phyloP scores from a whole-genome alignment of 768 basidiomycete genomes.

The Lentinula boryana region DNA sequence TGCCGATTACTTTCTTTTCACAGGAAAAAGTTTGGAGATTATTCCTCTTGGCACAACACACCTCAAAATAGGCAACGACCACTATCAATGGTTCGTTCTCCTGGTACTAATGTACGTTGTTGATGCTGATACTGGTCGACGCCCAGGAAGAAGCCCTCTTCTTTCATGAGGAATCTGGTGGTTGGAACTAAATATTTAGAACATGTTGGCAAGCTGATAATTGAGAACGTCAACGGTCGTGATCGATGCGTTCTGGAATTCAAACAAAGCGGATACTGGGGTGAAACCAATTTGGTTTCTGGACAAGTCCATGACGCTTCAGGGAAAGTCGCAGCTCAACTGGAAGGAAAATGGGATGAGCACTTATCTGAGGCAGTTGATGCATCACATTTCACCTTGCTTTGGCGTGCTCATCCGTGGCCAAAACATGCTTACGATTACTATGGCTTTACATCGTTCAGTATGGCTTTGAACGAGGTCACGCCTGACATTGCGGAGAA shows the following conservation, averaged over 20 bases:
- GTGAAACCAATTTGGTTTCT: conserved; percentile 64
- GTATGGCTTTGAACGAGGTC: conserved; percentile 78
- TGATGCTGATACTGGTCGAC: neutral
- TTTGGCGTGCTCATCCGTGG: conserved; percentile 76
- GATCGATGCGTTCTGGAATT: conserved; percentile 72
- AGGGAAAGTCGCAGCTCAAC: conserved; percentile 48
- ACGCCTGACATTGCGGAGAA: conserved; percentile 56
- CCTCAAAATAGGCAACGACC: conserved; percentile 60
- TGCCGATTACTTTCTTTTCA: conserved; percentile 12
- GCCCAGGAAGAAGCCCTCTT: conserved; percentile 76
- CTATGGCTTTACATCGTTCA: conserved; percentile 81
- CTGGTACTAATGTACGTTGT: neutral
- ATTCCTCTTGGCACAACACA: conserved; percentile 72
- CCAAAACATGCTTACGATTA: conserved; percentile 63
- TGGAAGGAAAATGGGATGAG: conserved; percentile 93
- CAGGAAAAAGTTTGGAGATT: conserved; percentile 87
- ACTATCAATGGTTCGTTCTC: conserved; percentile 59
- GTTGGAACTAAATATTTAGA: conserved; percentile 89
- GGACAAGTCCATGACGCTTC: conserved; percentile 51
- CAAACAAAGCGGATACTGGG: conserved; percentile 83
- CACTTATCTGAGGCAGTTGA: conserved; percentile 66
- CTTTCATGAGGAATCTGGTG: conserved; percentile 86
- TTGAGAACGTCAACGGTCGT: conserved; percentile 54
- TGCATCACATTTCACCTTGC: conserved; percentile 59
- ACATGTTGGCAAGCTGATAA: conserved; percentile 73